Conservation (phyloP, 2,329 filamentous ascomycete species). For the Talaromyces sp. region DNA sequence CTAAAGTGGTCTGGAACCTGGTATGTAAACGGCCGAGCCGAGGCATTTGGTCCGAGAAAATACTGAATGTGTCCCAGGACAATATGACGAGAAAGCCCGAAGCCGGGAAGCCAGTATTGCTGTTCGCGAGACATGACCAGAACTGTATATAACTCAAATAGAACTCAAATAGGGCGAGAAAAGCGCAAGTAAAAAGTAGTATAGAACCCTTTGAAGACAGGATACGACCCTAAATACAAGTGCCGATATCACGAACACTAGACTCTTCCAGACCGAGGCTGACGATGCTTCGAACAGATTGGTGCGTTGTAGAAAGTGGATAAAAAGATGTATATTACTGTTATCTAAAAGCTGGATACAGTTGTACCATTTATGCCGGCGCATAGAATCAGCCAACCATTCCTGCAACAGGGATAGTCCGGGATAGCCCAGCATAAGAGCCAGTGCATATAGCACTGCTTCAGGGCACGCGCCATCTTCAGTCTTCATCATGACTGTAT, state of each 20-base stretch:
- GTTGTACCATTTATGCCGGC: not conserved
- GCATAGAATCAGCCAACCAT: not conserved
- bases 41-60: conserved; percentile 44
- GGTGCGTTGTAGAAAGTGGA: not conserved
- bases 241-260: not conserved
- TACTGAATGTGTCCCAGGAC: conserved; percentile 47
- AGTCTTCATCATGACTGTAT: not conserved
- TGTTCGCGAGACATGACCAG: conserved; percentile 32
- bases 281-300: not conserved
- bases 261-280: not conserved
- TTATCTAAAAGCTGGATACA: not conserved
- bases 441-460: not conserved
- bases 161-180: not conserved
- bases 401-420: not conserved
- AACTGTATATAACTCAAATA: not conserved
- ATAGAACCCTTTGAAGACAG: not conserved
- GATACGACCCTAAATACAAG: not conserved
- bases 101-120: conserved; percentile 48
- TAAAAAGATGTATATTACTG: not conserved
- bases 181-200: too few species aligned
- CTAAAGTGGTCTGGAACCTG: conserved; percentile 32
- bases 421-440: not conserved
- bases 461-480: not conserved
- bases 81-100: conserved; percentile 45
- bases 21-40: conserved; percentile 44